These are phyloP conservation scores for Hysterium pulicare DNA, from an alignment of 2,329 filamentous ascomycete species.

Conservation along the genomic window DNA sequence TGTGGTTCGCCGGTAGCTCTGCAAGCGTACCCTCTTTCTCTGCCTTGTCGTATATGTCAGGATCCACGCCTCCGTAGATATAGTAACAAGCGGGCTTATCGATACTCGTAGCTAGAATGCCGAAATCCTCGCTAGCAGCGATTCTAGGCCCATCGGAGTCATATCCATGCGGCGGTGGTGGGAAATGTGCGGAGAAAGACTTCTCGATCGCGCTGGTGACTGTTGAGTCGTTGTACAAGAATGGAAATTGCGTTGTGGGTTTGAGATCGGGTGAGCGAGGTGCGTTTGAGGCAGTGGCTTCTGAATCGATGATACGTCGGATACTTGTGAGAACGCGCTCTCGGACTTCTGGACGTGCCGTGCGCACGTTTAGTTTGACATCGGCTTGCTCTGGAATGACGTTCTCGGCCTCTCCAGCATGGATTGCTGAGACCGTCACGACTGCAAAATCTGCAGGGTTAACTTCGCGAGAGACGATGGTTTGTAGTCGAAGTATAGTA, in stretches of 20 bases:
- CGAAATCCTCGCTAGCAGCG: constrained; percentile 57
- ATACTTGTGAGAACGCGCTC: constrained; percentile 48
- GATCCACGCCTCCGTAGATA: constrained; percentile 54
- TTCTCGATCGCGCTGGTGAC: constrained; percentile 43
- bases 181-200: constrained; percentile 48
- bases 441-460: constrained; percentile 54
- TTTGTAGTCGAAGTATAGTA: constrained; percentile 57
- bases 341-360: constrained; percentile 45
- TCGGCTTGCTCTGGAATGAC: constrained; percentile 56
- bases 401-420: constrained; percentile 59
- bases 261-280: constrained; percentile 44
- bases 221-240: constrained; percentile 51
- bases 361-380: constrained; percentile 55
- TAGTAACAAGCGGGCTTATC: constrained; percentile 55
- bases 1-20: constrained; percentile 59
- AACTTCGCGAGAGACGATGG: constrained; percentile 56
- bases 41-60: constrained; percentile 49
- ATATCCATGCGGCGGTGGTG: constrained; percentile 23
- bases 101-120: constrained; percentile 50
- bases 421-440: constrained; percentile 57
- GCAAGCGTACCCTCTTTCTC: constrained; percentile 44
- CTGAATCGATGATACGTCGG: constrained; percentile 53
- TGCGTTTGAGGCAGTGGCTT: constrained; percentile 50
- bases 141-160: constrained; percentile 41
- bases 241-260: constrained; percentile 41